Evolutionary conservation across 805 yeast species (phyloP).

Genomic region (Candida odintsovae): DNA sequence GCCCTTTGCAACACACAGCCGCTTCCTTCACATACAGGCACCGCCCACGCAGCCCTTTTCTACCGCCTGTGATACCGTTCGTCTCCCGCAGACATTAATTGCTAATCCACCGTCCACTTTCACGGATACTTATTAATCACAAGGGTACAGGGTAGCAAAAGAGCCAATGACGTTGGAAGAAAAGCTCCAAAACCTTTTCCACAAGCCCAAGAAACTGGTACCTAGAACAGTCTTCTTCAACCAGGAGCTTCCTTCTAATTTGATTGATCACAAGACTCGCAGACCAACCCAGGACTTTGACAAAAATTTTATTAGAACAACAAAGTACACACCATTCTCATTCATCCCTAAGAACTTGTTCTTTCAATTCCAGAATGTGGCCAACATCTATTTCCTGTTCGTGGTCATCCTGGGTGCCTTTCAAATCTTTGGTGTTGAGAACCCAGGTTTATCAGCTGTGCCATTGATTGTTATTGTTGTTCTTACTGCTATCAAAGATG

Average conservation of each 20-base stretch:
- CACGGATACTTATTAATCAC: not conserved
- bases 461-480: slow-evolving; percentile 74
- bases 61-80: not conserved
- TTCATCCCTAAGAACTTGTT: slow-evolving; percentile 81
- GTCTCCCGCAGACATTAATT: not conserved
- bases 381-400: slow-evolving; percentile 80
- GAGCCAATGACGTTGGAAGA: slow-evolving; percentile 1
- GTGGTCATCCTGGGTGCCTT: slow-evolving; percentile 76
- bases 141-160: not conserved
- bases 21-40: not conserved
- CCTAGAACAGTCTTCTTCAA: slow-evolving; percentile 8
- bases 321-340: slow-evolving; percentile 88
- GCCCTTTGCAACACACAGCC: not conserved
- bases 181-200: slow-evolving; percentile 3
- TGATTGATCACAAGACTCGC: slow-evolving; percentile 4
- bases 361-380: slow-evolving; percentile 81
- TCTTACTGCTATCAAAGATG: slow-evolving; percentile 75
- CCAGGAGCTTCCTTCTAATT: slow-evolving; percentile 1
- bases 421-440: slow-evolving; percentile 74
- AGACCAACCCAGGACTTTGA: slow-evolving; percentile 4
- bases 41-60: not conserved
- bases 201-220: slow-evolving; percentile 1
- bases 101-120: not conserved
- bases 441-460: slow-evolving; percentile 68
- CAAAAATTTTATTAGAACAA: slow-evolving; percentile 82